Evolutionary conservation across 202 grass and related monocot species (phyloP).

Genomic region (Elaeis oleifera): DNA sequence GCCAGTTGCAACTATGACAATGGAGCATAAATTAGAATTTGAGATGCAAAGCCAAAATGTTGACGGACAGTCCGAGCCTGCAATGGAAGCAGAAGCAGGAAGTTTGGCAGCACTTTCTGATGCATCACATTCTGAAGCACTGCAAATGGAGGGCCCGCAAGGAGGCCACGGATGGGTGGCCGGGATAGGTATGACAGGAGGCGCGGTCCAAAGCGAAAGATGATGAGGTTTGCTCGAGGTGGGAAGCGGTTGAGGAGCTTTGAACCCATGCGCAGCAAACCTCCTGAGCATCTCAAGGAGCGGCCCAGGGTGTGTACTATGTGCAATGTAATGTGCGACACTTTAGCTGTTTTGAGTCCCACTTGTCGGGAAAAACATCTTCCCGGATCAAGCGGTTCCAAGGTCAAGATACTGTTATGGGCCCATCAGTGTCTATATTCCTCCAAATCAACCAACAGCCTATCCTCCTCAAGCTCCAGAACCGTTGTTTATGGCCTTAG

Average conservation of each 20-base stretch:
- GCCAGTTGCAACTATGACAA: background rate
- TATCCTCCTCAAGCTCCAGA: slow-evolving; percentile 20
- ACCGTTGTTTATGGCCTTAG: slow-evolving; percentile 38
- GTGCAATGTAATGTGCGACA: slow-evolving; percentile 44
- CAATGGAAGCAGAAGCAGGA: slow-evolving; percentile 18
- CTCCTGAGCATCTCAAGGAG: slow-evolving; percentile 21
- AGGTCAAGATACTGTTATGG: slow-evolving; percentile 32
- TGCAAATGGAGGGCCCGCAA: background rate
- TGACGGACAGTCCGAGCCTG: slow-evolving; percentile 7
- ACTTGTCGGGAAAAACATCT: slow-evolving; percentile 45
- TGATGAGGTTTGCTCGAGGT: slow-evolving; percentile 2
- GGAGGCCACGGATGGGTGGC: slow-evolving; percentile 15
- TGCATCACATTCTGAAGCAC: background rate
- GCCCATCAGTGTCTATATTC: slow-evolving; percentile 29
- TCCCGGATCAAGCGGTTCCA: slow-evolving; percentile 36
- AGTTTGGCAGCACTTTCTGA: background rate
- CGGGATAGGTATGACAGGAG: slow-evolving; percentile 8
- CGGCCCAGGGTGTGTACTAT: slow-evolving; percentile 42
- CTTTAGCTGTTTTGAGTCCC: slow-evolving; percentile 41
- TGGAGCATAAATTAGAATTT: background rate
- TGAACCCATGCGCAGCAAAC: slow-evolving; percentile 16
- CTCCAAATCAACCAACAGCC: slow-evolving; percentile 32
- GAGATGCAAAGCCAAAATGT: slow-evolving; percentile 8
- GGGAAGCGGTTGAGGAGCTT: slow-evolving; percentile 29
- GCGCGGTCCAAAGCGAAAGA: slow-evolving; percentile 7